Percentiles rank a stretch among this genome's conserved stretches.
Evolutionary conservation across 345 rosid species (phyloP).

Genomic region (Eucalyptus dawsonii): DNA sequence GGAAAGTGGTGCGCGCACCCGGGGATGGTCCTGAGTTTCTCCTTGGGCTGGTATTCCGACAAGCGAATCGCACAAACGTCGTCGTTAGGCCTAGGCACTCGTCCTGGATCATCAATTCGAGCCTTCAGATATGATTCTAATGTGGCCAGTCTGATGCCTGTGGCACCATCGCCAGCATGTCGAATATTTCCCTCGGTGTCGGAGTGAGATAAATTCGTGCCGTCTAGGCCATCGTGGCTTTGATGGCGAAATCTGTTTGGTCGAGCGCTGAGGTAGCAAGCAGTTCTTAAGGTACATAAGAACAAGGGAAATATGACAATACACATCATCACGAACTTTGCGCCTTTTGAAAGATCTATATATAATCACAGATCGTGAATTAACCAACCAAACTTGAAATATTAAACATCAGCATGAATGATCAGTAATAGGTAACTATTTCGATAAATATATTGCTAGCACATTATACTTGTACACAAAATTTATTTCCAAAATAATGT

Average conservation of each 20-base stretch:
- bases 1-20: background rate
- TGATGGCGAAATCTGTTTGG: background rate
- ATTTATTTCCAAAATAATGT: too few species aligned
- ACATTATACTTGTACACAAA: background rate
- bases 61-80: background rate
- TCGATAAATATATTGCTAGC: background rate
- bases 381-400: background rate
- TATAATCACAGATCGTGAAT: background rate
- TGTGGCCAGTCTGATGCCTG: background rate
- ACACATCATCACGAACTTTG: background rate
- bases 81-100: background rate
- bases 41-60: background rate
- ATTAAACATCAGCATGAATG: too few species aligned
- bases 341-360: background rate
- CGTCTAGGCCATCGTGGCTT: background rate
- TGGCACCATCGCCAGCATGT: background rate
- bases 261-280: background rate
- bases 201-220: background rate
- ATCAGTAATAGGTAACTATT: background rate
- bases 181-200: background rate
- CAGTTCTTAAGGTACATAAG: background rate
- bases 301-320: too few species aligned
- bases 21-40: background rate
- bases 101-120: background rate
- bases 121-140: background rate